Percentiles rank a stretch among this genome's conserved stretches.
Conservation (phyloP, 2,329 filamentous ascomycete species). For the Aspergillus sojae region DNA sequence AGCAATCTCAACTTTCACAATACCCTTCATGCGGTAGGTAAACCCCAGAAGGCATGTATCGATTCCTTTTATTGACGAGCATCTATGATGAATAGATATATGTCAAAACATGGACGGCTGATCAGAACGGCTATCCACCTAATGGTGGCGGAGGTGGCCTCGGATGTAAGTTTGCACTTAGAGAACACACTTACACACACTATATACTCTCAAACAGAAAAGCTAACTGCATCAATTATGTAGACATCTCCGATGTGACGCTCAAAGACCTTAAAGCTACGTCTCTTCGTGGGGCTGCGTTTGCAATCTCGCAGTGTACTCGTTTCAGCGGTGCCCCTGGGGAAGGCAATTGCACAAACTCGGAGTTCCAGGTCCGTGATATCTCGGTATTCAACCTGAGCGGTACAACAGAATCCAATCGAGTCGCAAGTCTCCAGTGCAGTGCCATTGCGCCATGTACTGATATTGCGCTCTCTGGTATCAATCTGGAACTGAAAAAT, state of each 20-base stretch:
- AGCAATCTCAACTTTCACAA: constrained; percentile 52
- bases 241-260: constrained; percentile 38
- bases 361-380: constrained; percentile 44
- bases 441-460: constrained; percentile 32
- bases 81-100: constrained; percentile 36
- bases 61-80: background rate
- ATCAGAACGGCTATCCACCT: constrained; percentile 54
- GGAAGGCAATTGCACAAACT: constrained; percentile 43
- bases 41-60: background rate
- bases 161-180: constrained; percentile 48
- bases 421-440: constrained; percentile 35
- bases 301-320: constrained; percentile 46
- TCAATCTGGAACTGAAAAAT: constrained; percentile 23
- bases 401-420: constrained; percentile 20
- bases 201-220: background rate
- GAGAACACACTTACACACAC: background rate
- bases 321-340: constrained; percentile 34
- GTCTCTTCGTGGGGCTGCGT: constrained; percentile 31
- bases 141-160: constrained; percentile 62
- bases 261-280: constrained; percentile 39
- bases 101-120: constrained; percentile 62
- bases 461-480: constrained; percentile 23
- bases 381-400: constrained; percentile 25
- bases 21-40: constrained; percentile 46
- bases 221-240: background rate